These are phyloP conservation scores for Suillus decipiens DNA, from an alignment of 768 basidiomycete species.

Conservation along the genomic window DNA sequence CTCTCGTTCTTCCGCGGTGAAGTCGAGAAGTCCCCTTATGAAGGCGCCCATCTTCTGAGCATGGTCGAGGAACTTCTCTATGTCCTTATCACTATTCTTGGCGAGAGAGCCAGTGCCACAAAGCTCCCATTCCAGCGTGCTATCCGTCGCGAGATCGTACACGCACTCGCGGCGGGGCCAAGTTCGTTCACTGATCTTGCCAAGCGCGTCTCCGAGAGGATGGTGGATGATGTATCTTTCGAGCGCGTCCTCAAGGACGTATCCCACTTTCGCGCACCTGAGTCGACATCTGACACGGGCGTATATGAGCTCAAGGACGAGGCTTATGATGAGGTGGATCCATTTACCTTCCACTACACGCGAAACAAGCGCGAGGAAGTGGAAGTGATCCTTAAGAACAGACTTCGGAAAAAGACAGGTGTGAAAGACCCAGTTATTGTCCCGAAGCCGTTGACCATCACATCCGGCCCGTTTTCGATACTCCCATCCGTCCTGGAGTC, in stretches of 20 bases:
- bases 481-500: slow-evolving; percentile 68
- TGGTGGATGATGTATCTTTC: slow-evolving; percentile 82
- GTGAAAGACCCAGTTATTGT: slow-evolving; percentile 70
- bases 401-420: slow-evolving; percentile 66
- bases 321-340: slow-evolving; percentile 84
- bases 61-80: slow-evolving; percentile 94
- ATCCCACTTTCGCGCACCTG: slow-evolving; percentile 81
- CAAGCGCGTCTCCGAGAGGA: slow-evolving; percentile 87
- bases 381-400: slow-evolving; percentile 67
- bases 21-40: slow-evolving; percentile 57
- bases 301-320: slow-evolving; percentile 88
- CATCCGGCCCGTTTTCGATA: slow-evolving; percentile 65
- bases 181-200: slow-evolving; percentile 89
- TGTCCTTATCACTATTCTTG: slow-evolving; percentile 82
- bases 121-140: slow-evolving; percentile 63
- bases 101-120: slow-evolving; percentile 76
- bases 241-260: slow-evolving; percentile 78
- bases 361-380: slow-evolving; percentile 93
- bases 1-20: slow-evolving; percentile 75
- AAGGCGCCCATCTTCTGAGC: slow-evolving; percentile 67
- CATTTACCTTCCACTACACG: slow-evolving; percentile 95
- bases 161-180: slow-evolving; percentile 85
- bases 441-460: slow-evolving; percentile 69
- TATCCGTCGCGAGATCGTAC: slow-evolving; percentile 84
- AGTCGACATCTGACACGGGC: slow-evolving; percentile 75